Base-by-base conservation (phyloP, 2,329 filamentous ascomycete genomes). In the Fonsecaea pedrosoi region DNA sequence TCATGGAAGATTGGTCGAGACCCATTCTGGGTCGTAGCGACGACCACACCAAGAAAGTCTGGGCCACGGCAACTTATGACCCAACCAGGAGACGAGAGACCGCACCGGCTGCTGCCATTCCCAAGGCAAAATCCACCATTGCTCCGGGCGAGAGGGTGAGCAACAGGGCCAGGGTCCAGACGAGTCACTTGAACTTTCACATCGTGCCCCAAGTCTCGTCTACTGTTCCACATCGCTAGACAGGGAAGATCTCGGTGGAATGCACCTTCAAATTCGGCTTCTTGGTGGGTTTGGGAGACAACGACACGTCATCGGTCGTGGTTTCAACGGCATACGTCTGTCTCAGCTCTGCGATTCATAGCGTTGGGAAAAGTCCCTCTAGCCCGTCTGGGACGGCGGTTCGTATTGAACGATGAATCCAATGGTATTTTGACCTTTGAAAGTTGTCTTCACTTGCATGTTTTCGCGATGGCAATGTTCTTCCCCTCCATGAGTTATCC, bases 1-100 rank as follows among this genome's bases (percentile, higher is more conserved):
- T 98, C n/a, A 84, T 97, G 64, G 92, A 92, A 64, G 94, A 98
- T 77, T 99, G 95, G 95, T 97, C 93, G 71, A 86, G 95, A 48
- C 94, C 94, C 3, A 96, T 99, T 70, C 84, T 99, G 62, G 94
- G 96, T 82, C 89, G 93, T 72, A 96, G 92, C 68, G 93, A 97
- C 74, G 93, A 97, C 78, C 97, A 96, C 82, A 94, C 92, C 81
- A 95, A 97, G 83, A 89, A 91, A 68, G 83, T 85, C 58, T 84
- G 87, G 72, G 80, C 83, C 61, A 82, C 85, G 68, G 85, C 82
- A 32, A 82, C 83, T 37, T 90, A 87, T 74, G 87, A 89, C 75
- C 87, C 87, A 69, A 81, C 77, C 6, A 65, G 59, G 60, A 67
- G 56, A 21, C 50, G 60, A 55, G 64, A 69, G 10, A 62, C 66